A percentile compares a stretch with the other conserved stretches of the same genome.
phyloP scores from a whole-genome alignment of 2,329 filamentous ascomycete species.

The Phialophora verrucosa region DNA sequence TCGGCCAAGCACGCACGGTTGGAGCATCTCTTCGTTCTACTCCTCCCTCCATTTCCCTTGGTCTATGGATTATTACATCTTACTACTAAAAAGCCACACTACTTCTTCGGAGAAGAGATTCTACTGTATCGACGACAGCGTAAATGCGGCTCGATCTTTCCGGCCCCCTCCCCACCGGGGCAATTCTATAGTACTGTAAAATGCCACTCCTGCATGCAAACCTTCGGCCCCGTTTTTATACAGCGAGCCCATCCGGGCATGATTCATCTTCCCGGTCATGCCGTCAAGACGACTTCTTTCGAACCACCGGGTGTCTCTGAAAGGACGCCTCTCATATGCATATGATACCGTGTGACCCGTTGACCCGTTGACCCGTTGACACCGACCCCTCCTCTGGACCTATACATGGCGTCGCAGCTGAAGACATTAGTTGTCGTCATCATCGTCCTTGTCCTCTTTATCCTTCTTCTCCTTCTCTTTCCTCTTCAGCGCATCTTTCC shows the following conservation, averaged over 20 bases:
- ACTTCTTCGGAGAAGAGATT: too few relatives aligned
- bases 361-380: background rate
- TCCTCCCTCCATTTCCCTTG: too few relatives aligned
- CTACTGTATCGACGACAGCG: too few relatives aligned
- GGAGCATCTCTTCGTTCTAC: too few relatives aligned
- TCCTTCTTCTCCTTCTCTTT: slow-evolving; percentile 41
- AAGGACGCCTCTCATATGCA: background rate
- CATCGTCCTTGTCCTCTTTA: slow-evolving; percentile 4
- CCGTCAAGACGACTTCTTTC: too few relatives aligned
- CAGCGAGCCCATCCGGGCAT: background rate
- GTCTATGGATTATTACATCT: too few relatives aligned
- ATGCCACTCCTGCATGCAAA: too few relatives aligned
- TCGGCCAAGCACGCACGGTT: too few relatives aligned
- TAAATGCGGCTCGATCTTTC: too few relatives aligned
- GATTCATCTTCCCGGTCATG: background rate
- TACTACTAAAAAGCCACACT: too few relatives aligned
- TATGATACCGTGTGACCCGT: background rate
- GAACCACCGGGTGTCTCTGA: background rate
- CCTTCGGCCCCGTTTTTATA: background rate
- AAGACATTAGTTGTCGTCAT: slow-evolving; percentile 4
- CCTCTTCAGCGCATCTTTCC: slow-evolving; percentile 67
- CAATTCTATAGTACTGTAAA: too few relatives aligned
- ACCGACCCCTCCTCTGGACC: background rate
- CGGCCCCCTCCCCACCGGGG: too few relatives aligned
- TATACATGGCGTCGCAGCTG: background rate